Conservation (phyloP, 202 grass and related monocot genomes). For the Musa balbisiana region DNA sequence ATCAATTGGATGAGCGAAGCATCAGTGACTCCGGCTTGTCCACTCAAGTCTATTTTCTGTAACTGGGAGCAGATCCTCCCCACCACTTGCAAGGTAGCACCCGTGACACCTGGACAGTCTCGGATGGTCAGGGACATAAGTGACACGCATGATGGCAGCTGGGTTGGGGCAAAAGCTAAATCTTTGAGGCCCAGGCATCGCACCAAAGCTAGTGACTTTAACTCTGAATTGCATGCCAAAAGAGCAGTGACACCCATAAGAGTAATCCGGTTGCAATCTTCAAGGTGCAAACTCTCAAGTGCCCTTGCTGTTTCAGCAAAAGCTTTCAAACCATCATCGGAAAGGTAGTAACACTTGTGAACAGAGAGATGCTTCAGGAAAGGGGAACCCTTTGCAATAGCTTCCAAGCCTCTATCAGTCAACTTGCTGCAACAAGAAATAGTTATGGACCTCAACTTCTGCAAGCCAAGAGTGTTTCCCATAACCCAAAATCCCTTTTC, state of each 20-base stretch:
- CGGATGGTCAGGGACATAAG: constrained; percentile 59
- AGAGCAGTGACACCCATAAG: constrained; percentile 58
- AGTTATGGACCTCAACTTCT: constrained; percentile 57
- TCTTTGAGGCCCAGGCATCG: constrained; percentile 84
- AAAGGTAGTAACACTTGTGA: constrained; percentile 63
- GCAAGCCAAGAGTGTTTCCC: constrained; percentile 81
- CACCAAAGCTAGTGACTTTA: constrained; percentile 62
- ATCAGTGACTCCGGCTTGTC: constrained; percentile 54
- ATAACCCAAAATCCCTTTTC: constrained; percentile 99
- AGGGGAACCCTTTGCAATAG: constrained; percentile 63
- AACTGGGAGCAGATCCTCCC: constrained; percentile 79
- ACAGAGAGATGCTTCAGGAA: constrained; percentile 59
- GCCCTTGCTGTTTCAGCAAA: constrained; percentile 44
- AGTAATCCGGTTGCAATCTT: constrained; percentile 67
- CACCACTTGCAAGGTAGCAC: constrained; percentile 61
- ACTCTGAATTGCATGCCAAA: constrained; percentile 54
- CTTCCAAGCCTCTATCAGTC: constrained; percentile 57
- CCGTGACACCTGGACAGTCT: constrained; percentile 65
- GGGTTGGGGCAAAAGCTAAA: constrained; percentile 41
- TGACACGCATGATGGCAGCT: constrained; percentile 51
- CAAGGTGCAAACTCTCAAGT: constrained; percentile 57
- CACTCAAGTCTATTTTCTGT: constrained; percentile 72
- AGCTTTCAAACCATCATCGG: constrained; percentile 59
- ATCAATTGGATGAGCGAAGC: constrained; percentile 61
- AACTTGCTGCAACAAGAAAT: constrained; percentile 57